phyloP scores from a whole-genome alignment of 208 protist genomes.

The Trypanosomatidae sp. region DNA sequence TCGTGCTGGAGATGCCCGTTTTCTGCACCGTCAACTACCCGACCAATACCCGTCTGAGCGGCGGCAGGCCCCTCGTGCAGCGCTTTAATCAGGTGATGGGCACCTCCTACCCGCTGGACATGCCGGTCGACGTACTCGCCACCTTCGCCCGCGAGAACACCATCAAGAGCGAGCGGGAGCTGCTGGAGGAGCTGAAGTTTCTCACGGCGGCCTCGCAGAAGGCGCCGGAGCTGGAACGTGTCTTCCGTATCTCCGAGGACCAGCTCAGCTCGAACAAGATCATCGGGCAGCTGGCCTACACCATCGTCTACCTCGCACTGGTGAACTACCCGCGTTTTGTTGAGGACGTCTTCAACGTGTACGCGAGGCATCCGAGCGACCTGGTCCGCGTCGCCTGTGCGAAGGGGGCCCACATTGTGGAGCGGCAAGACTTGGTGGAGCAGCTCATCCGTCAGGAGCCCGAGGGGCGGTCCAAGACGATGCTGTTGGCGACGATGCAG shows the following conservation, averaged over 20 bases:
- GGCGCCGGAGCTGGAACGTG: constrained; percentile 76
- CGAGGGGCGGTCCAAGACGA: constrained; percentile 71
- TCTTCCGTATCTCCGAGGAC: constrained; percentile 80
- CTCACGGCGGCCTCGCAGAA: constrained; percentile 64
- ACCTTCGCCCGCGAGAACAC: constrained; percentile 66
- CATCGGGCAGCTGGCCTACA: constrained; percentile 88
- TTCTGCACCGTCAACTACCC: constrained; percentile 92
- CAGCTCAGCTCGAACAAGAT: constrained; percentile 84
- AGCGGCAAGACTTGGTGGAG: constrained; percentile 70
- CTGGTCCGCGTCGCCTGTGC: constrained; percentile 88
- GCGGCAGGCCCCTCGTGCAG: constrained; percentile 79
- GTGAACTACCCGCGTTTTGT: constrained; percentile 70
- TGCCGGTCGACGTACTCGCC: constrained; percentile 89
- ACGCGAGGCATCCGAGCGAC: constrained; percentile 73
- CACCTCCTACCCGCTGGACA: constrained; percentile 84
- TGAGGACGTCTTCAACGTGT: constrained; percentile 78
- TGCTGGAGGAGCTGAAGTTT: constrained; percentile 85
- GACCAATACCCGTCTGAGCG: constrained; percentile 75
- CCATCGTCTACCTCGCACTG: constrained; percentile 87
- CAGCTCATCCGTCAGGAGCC: constrained; percentile 69
- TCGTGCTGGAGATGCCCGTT: constrained; percentile 83
- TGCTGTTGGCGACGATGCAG: constrained; percentile 65
- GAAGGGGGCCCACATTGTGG: constrained; percentile 80
- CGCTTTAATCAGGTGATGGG: constrained; percentile 90
- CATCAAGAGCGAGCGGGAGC: constrained; percentile 66